Base-by-base conservation (phyloP, 495 filamentous ascomycete species). In the Aspergillus saccharolyticus region DNA sequence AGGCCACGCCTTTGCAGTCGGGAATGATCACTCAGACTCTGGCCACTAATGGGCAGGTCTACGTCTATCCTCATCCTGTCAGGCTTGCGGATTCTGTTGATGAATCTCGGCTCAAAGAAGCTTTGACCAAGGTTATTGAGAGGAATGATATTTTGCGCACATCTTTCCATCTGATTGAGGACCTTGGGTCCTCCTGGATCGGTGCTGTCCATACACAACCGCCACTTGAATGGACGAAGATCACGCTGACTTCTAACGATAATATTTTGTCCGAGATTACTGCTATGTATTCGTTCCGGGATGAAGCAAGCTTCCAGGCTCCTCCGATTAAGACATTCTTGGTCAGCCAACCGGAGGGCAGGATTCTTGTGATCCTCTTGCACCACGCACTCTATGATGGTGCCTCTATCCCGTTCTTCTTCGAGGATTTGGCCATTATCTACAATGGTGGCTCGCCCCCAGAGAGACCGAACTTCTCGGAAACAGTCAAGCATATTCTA, bases 331-430 rank as follows among this genome's bases (percentile, higher is more conserved):
- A 58, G 7, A 42, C 63, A n/a, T 53, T 64, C 8, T 15, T 68
- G 8, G 55, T 66, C n/a, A 57, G 39, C 24, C 58, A 62, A 18
- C 59, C 63, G 6, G 60, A 68, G 43, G 48, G 43, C 42, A 63
- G 50, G 8, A 64, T 66, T 33, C 54, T 76, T 22, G 56, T 74
- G 21, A 49, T 76, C 19, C 62, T 71, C 18, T 78, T 95, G 25
- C 87, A 93, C 64, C 93, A 97, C 66, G 90, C 84, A 4, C 73
- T 97, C 0, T 97, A 97, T 64, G 93, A 97, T 70, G 92, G 88
- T 9, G 88, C 80, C 64, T 93, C 90, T 52, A 78, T 96, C 18
- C 73, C 80, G 4, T 69, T 91, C 16, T 66, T 96, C 0, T 74
- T 96, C 12, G 73, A 78, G n/a, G 74, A 79, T 42, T 71, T 92